phyloP scores from a whole-genome alignment of 352 stramenopile species.

The Pythium plurisporium region DNA sequence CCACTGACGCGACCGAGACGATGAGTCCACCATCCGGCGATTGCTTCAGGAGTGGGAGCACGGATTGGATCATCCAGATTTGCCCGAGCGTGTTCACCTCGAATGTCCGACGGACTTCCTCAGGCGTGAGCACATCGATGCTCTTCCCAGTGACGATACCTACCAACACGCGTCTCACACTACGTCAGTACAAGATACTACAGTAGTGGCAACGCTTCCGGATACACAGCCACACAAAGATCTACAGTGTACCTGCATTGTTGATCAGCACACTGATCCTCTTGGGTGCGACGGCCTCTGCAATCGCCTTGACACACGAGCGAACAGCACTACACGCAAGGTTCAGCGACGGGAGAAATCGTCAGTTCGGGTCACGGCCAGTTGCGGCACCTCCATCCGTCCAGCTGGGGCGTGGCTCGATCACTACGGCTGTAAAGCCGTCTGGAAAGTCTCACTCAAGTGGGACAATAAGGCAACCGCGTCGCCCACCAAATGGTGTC shows the following conservation, averaged over 20 bases:
- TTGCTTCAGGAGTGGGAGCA: slow-evolving; percentile 64
- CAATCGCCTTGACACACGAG: slow-evolving; percentile 12
- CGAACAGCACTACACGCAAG: slow-evolving; percentile 23
- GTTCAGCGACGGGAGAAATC: neutral
- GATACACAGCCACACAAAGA: slow-evolving; percentile 1
- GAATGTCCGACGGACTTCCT: slow-evolving; percentile 22
- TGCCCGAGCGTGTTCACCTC: slow-evolving; percentile 53
- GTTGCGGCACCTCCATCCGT: neutral
- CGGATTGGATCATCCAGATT: slow-evolving; percentile 63
- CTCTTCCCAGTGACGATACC: slow-evolving; percentile 28
- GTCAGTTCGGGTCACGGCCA: neutral
- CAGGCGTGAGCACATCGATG: slow-evolving; percentile 21
- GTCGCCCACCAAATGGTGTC: neutral
- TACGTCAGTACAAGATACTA: neutral
- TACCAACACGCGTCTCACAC: slow-evolving; percentile 18
- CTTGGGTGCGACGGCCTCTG: slow-evolving; percentile 8
- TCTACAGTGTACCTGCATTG: slow-evolving; percentile 29
- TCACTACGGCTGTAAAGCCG: neutral
- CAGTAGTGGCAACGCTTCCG: too few relatives aligned
- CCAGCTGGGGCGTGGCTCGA: neutral
- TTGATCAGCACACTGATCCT: slow-evolving; percentile 30
- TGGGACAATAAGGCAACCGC: neutral
- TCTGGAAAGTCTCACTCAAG: too few relatives aligned
- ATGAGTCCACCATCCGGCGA: slow-evolving; percentile 29
- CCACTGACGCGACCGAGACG: slow-evolving; percentile 73